Evolutionary conservation across 1,284 basidiomycete species (phyloP), one percentile per base, ranked within the genome.

Genomic region (Apiotrichum montevideense): DNA sequence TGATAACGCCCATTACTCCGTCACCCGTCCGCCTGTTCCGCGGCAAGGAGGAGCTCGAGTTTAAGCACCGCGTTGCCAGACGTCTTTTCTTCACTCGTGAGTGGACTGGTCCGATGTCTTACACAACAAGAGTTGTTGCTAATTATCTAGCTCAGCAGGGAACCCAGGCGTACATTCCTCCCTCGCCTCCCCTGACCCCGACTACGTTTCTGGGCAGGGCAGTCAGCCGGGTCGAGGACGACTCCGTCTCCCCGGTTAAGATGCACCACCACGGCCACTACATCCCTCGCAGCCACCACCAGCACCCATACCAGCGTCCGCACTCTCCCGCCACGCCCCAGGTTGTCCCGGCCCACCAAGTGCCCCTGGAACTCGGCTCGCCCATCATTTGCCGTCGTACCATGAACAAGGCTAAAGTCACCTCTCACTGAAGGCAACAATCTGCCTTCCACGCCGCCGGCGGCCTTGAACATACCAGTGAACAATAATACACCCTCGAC

Each of bases 61-160:
- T 49, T 35, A 15, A 49, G 47, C 47, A 39, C 21, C 47, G 35
- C 21, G 47, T 49, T 10, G 47, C 47, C 15, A 35, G 47, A 35
- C 47, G 47, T 6, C 35, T 49, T n/a, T 49, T 49, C 15, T 49
- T 49, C 35, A 49, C 47, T 49, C 47, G 47, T 49, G 35, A 49
- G 47, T 49, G 10, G 41, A 6, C n/a, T 21, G 21, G 21, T 21
- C 21, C 21, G 21, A 21, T 21, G 21, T 21, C 21, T 21, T 21
- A 21, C 21, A 21, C 21, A 21, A 21, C 21, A 21, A 21, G 21
- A 21, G 21, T 39, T 13, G 37, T 39, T 39, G 37, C 37, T 39
- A 13, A 39, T 13, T 39, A 8, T 39, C 8, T 8, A 49, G 47
- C 47, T 10, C 47, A 49, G 35, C 37, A 49, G 8, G 47, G 47